Conservation (phyloP, 768 basidiomycete species). For the Dioszegia aurantiaca region DNA sequence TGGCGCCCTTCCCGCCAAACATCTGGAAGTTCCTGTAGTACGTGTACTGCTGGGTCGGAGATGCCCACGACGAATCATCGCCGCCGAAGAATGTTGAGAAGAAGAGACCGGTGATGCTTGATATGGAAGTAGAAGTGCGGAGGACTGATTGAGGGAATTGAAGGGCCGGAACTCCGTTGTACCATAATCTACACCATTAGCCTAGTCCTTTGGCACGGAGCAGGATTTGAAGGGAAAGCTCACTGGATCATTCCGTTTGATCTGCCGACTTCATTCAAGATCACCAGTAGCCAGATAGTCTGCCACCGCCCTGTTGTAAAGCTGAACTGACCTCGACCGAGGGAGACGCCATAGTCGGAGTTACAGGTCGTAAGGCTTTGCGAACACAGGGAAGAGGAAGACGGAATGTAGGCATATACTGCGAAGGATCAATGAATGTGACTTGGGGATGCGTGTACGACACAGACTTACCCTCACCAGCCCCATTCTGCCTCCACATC, state of each 20-base stretch:
- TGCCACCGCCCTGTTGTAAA: slow-evolving; percentile 57
- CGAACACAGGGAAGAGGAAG: slow-evolving; percentile 57
- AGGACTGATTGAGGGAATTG: slow-evolving; percentile 65
- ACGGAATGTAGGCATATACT: slow-evolving; percentile 80
- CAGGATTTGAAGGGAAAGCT: slow-evolving; percentile 43
- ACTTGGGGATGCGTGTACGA: background rate
- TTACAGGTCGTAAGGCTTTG: slow-evolving; percentile 58
- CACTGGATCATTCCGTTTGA: slow-evolving; percentile 71
- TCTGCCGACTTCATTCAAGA: slow-evolving; percentile 63
- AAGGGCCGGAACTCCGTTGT: slow-evolving; percentile 66
- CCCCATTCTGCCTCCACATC: slow-evolving; percentile 66
- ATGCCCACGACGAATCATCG: slow-evolving; percentile 68
- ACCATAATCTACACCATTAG: slow-evolving; percentile 30
- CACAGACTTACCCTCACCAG: slow-evolving; percentile 59
- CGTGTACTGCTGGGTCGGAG: slow-evolving; percentile 64
- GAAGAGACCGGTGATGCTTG: slow-evolving; percentile 65
- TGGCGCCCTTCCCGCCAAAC: slow-evolving; percentile 30
- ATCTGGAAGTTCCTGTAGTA: slow-evolving; percentile 69
- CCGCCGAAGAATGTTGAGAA: slow-evolving; percentile 90
- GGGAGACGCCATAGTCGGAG: slow-evolving; percentile 45
- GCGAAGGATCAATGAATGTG: background rate
- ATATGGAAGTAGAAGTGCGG: slow-evolving; percentile 59
- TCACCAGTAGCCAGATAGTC: slow-evolving; percentile 61
- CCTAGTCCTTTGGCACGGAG: background rate
- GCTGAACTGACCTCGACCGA: slow-evolving; percentile 46